Conservation (phyloP, 352 stramenopile genomes). For the Phytophthora cajani region DNA sequence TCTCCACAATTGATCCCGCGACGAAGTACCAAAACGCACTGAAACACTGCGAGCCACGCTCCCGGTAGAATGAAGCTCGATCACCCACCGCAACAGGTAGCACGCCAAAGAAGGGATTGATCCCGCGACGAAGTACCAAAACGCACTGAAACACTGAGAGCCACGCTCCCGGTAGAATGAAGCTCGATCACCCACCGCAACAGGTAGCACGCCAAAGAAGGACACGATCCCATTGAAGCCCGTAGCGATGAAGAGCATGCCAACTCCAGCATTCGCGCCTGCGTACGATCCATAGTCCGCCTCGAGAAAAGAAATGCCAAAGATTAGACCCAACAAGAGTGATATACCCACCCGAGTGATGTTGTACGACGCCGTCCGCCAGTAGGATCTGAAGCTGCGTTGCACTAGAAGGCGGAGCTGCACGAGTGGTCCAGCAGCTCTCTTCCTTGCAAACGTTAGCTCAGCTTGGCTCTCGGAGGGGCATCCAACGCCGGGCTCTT, state of each 20-base stretch:
- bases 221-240: slow-evolving; percentile 87
- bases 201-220: slow-evolving; percentile 81
- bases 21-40: slow-evolving; percentile 69
- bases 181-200: slow-evolving; percentile 82
- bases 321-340: slow-evolving; percentile 75
- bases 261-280: slow-evolving; percentile 60
- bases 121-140: slow-evolving; percentile 72
- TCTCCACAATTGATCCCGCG: slow-evolving; percentile 80
- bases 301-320: slow-evolving; percentile 74
- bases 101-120: slow-evolving; percentile 85
- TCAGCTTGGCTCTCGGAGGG: slow-evolving; percentile 33
- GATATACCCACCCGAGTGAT: slow-evolving; percentile 72
- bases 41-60: slow-evolving; percentile 84
- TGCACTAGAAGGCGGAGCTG: slow-evolving; percentile 49
- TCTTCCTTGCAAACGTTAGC: slow-evolving; percentile 42
- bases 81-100: slow-evolving; percentile 83
- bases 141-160: slow-evolving; percentile 82
- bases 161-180: slow-evolving; percentile 78
- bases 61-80: slow-evolving; percentile 78
- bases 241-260: slow-evolving; percentile 87
- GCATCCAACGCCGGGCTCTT: slow-evolving; percentile 38
- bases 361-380: slow-evolving; percentile 81
- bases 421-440: slow-evolving; percentile 29
- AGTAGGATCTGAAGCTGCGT: slow-evolving; percentile 49
- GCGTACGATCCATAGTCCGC: slow-evolving; percentile 56